Conservation (phyloP, 2,329 filamentous ascomycete genomes). For the Fusarium phyllophilum region DNA sequence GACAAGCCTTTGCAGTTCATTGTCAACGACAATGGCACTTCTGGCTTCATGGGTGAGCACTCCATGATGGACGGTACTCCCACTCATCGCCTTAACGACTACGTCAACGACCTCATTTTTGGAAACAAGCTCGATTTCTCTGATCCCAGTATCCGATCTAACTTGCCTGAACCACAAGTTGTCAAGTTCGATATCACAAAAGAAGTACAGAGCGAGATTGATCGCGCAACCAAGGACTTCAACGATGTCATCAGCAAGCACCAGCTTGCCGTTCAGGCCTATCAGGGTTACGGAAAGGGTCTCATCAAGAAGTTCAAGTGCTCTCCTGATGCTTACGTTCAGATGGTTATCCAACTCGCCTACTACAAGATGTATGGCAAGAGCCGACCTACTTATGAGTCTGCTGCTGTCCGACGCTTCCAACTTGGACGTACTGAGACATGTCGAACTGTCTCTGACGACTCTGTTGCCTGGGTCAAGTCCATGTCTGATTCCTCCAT, state of each 20-base stretch:
- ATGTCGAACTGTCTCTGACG: constrained; percentile 90
- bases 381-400: constrained; percentile 97
- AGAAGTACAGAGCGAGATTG: constrained; percentile 80
- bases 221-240: constrained; percentile 82
- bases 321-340: constrained; percentile 96
- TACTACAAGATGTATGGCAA: constrained; percentile 99
- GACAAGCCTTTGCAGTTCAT: constrained; percentile 99
- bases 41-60: constrained; percentile 98
- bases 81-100: constrained; percentile 96
- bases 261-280: constrained; percentile 92
- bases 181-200: constrained; percentile 82
- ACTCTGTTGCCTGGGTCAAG: constrained; percentile 88
- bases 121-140: constrained; percentile 94
- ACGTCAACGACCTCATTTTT: constrained; percentile 90
- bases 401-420: constrained; percentile 92
- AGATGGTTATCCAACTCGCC: constrained; percentile 98
- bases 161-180: constrained; percentile 81
- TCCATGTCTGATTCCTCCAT: constrained; percentile 79
- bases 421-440: constrained; percentile 97
- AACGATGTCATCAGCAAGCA: constrained; percentile 83
- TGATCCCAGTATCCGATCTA: constrained; percentile 79
- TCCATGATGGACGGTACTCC: constrained; percentile 99
- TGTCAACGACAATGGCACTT: constrained; percentile 96
- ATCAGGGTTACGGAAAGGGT: constrained; percentile 97
- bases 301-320: constrained; percentile 99